These are phyloP conservation scores for Pisolithus orientalis DNA, from an alignment of 768 basidiomycete species.

Conservation along the genomic window DNA sequence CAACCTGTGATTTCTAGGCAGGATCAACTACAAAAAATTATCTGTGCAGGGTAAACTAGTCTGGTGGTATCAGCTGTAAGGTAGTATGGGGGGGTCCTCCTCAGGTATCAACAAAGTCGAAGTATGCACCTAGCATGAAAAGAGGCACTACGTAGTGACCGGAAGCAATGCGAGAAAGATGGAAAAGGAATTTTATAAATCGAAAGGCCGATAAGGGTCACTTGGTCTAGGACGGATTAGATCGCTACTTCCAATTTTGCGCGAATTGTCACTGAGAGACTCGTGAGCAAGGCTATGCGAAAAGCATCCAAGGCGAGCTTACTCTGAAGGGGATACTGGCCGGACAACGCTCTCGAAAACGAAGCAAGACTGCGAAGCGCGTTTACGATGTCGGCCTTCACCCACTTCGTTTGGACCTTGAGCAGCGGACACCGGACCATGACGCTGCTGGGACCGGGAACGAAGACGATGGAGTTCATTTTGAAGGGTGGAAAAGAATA, in stretches of 20 bases:
- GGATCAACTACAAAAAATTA: background rate
- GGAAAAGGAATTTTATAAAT: too few relatives aligned
- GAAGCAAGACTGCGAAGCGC: slow-evolving; percentile 14
- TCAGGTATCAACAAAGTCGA: too few relatives aligned
- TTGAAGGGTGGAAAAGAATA: slow-evolving; percentile 14
- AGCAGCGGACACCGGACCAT: background rate
- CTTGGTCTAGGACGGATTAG: background rate
- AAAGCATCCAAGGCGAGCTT: slow-evolving; percentile 1
- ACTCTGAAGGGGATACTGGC: slow-evolving; percentile 15
- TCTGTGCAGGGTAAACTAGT: too few relatives aligned
- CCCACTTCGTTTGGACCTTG: background rate
- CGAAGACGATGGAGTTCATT: slow-evolving; percentile 17
- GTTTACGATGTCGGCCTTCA: slow-evolving; percentile 7
- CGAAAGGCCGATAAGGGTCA: too few relatives aligned
- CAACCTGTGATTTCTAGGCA: slow-evolving; percentile 4
- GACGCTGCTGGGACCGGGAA: background rate
- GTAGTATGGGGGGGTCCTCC: too few relatives aligned
- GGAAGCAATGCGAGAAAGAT: too few relatives aligned
- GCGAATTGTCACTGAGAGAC: slow-evolving; percentile 12
- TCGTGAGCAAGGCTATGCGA: background rate
- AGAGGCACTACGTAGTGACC: too few relatives aligned
- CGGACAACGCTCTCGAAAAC: slow-evolving; percentile 12
- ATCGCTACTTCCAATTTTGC: slow-evolving; percentile 21
- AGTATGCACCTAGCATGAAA: too few relatives aligned
- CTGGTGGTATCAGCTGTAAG: too few relatives aligned